Base-by-base conservation (phyloP, 129 eudicot genomes). In the Chrysanthemum seticuspe region DNA sequence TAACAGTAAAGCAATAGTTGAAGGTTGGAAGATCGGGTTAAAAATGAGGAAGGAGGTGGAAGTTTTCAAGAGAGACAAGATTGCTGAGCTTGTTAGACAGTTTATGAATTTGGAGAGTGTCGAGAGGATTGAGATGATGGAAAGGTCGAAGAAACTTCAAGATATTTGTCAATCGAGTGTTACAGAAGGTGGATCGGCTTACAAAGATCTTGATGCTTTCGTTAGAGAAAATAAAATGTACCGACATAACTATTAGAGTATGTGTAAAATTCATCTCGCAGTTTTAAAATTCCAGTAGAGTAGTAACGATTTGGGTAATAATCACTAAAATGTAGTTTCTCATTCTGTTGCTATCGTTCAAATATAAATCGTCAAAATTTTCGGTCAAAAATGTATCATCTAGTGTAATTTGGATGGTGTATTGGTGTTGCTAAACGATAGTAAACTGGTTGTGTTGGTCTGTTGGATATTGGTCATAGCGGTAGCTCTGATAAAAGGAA, bases 1-100 rank as follows among this genome's bases (percentile, higher is more conserved):
- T 8, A 79, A 84, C 36, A 64, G 80, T 48, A 87, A 84, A 68
- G 29, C 52, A n/a, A 75, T 84, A 11, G 84, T 85, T 10, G 69
- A 82, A 9, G 83, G 85, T 62, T 87, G 93, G 93, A 77, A 74
- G 75, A 67, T 79, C 3, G 92, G 89, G 4, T 53, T 58, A 78
- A 79, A 77, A 59, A 67, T 68, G 70, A 71, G 45, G 31, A 54
- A 29, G 14, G 76, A 68, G 2, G 56, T 36, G 4, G 65, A 34
- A 3, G 65, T 10, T 4, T 53, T 82, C 11, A 66, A 62, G 23
- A 62, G 75, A 62, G 79, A 79, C 6, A 72, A 83, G 29, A 71
- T 88, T 49, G 66, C 73, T 0, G 40, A 27, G 50, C 13, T 83
- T 5, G 76, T 80, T 15, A 55, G 63, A 2, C 62, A 65, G 65